These are phyloP conservation scores for Leishmania major DNA, from an alignment of 208 protist species.

Conservation along the genomic window DNA sequence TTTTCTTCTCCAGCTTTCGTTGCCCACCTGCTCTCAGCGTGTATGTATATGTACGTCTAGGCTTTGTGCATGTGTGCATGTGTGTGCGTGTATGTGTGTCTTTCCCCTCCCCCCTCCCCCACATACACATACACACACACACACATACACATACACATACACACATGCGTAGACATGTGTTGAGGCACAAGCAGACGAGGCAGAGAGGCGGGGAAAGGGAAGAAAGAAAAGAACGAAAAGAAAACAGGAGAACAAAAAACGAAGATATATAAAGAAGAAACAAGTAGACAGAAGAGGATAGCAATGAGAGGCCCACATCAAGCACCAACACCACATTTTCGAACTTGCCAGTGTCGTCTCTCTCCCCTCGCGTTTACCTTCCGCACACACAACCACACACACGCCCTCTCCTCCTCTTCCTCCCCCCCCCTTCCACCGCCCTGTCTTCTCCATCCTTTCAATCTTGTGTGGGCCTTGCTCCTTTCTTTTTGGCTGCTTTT, in stretches of 20 bases:
- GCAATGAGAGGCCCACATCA: not conserved
- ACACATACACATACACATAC: not conserved
- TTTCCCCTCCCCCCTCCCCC: not conserved
- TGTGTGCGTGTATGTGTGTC: not conserved
- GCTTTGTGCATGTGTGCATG: not conserved
- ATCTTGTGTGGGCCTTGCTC: not conserved
- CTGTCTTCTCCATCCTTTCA: not conserved
- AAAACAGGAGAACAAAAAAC: not conserved
- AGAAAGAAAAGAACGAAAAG: not conserved
- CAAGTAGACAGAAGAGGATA: not conserved
- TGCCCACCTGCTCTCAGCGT: not conserved
- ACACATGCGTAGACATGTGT: not conserved
- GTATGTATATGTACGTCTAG: not conserved
- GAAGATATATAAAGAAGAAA: not conserved
- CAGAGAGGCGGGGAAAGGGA: too few relatives aligned
- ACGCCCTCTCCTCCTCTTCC: too few relatives aligned
- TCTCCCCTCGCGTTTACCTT: not conserved
- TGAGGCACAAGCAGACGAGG: not conserved
- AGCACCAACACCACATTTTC: not conserved
- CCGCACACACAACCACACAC: not conserved
- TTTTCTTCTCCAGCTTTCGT: constrained; percentile 1
- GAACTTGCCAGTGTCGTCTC: not conserved
- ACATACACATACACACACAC: not conserved
- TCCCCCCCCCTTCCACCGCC: not conserved
- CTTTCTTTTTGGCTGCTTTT: not conserved